phyloP scores from a whole-genome alignment of 2,329 filamentous ascomycete species.

The Exserohilum turcica region DNA sequence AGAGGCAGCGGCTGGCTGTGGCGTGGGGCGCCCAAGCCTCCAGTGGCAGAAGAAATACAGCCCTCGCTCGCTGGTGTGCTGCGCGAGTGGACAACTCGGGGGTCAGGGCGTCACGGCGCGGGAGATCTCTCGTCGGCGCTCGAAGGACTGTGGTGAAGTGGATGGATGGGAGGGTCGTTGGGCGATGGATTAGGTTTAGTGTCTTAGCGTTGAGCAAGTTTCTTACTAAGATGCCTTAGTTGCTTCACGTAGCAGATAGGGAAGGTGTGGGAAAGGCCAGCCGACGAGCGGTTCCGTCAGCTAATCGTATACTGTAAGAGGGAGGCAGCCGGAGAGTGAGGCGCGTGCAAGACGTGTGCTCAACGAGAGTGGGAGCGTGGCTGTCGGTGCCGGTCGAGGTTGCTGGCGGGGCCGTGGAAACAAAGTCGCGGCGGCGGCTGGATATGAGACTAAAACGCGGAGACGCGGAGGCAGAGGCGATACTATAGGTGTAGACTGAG shows the following conservation, averaged over 20 bases:
- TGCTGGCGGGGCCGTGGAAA: conserved; percentile 16
- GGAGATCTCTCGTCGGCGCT: conserved; percentile 25
- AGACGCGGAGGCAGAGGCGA: conserved; percentile 21
- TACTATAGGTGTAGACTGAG: conserved; percentile 14
- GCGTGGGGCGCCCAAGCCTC: conserved; percentile 16
- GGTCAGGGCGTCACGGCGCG: conserved; percentile 24
- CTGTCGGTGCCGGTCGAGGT: background rate
- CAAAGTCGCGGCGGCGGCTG: conserved; percentile 12
- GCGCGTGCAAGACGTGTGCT: background rate
- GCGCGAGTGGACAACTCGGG: conserved; percentile 19
- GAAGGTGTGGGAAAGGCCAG: conserved; percentile 2
- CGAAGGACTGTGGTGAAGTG: conserved; percentile 24
- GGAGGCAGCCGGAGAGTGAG: background rate
- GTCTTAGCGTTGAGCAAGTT: conserved; percentile 30
- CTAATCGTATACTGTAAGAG: too few relatives aligned
- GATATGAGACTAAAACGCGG: conserved; percentile 16
- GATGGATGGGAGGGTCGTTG: conserved; percentile 21
- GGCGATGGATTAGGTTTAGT: conserved; percentile 24
- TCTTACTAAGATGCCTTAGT: conserved; percentile 22
- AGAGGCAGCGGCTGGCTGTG: conserved; percentile 14
- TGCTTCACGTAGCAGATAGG: conserved; percentile 11
- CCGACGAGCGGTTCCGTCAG: background rate
- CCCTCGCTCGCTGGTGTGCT: conserved; percentile 14
- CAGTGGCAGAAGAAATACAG: conserved; percentile 15
- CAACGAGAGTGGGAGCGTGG: background rate